Percentiles rank a stretch among this genome's conserved stretches.
These are phyloP conservation scores for Coniochaeta pulveracea DNA, from an alignment of 2,329 filamentous ascomycete species.

Conservation along the genomic window DNA sequence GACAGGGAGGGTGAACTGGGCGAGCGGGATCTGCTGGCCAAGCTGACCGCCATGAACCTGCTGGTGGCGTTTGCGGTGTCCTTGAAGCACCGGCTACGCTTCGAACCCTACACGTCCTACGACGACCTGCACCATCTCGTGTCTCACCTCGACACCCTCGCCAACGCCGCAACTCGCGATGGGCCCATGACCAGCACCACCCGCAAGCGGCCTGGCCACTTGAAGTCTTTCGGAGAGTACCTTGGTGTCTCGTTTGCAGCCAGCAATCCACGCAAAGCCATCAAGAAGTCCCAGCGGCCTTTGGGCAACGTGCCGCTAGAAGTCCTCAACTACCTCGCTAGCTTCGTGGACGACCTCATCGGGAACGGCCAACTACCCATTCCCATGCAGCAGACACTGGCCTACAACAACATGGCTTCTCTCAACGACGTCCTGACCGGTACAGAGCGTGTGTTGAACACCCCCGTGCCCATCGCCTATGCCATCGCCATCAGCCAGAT, in stretches of 20 bases:
- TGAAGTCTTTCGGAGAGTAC: slow-evolving; percentile 50
- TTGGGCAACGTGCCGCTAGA: slow-evolving; percentile 64
- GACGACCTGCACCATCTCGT: slow-evolving; percentile 53
- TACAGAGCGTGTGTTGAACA: slow-evolving; percentile 62
- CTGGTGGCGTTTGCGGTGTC: slow-evolving; percentile 57
- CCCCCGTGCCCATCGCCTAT: slow-evolving; percentile 62
- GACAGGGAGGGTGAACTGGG: slow-evolving; percentile 47
- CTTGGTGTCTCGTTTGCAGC: slow-evolving; percentile 57
- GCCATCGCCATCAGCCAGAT: slow-evolving; percentile 68
- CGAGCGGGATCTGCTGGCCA: slow-evolving; percentile 55
- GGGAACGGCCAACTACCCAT: slow-evolving; percentile 33
- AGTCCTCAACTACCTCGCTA: slow-evolving; percentile 53
- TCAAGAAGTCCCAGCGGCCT: slow-evolving; percentile 56
- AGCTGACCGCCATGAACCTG: slow-evolving; percentile 58
- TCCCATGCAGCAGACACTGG: slow-evolving; percentile 38
- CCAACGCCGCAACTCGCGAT: slow-evolving; percentile 29
- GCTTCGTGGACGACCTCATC: slow-evolving; percentile 48
- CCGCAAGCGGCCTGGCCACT: slow-evolving; percentile 18
- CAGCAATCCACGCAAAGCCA: slow-evolving; percentile 56
- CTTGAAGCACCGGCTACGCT: slow-evolving; percentile 63
- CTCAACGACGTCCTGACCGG: slow-evolving; percentile 57
- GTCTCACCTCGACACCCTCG: slow-evolving; percentile 56
- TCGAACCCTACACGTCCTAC: slow-evolving; percentile 61
- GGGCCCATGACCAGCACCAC: slow-evolving; percentile 23
- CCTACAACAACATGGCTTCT: slow-evolving; percentile 34